Evolutionary conservation across 1,284 basidiomycete genomes (phyloP).

Genomic region (Ustilago loliicola): DNA sequence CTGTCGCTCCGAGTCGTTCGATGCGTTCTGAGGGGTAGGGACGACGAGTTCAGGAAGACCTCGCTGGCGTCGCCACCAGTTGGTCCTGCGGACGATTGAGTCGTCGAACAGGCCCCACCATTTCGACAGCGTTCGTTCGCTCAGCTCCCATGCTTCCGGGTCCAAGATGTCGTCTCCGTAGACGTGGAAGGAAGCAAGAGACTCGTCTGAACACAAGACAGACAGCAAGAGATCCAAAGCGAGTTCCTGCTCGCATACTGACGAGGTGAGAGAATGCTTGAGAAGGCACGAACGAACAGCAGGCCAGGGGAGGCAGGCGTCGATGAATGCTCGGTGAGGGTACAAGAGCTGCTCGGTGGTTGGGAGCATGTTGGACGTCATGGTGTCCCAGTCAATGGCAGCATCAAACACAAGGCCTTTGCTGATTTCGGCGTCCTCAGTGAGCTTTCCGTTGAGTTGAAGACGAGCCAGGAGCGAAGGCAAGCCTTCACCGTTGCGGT

Average conservation of each 20-base stretch:
- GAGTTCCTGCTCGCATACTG: slow-evolving; percentile 49
- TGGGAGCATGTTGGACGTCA: slow-evolving; percentile 40
- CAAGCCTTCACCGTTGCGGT: slow-evolving; percentile 2
- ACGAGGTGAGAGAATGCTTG: slow-evolving; percentile 29
- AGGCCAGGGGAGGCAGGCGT: slow-evolving; percentile 53
- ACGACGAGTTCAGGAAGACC: slow-evolving; percentile 22
- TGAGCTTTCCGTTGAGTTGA: slow-evolving; percentile 16
- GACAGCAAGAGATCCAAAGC: slow-evolving; percentile 42
- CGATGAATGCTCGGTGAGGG: slow-evolving; percentile 49
- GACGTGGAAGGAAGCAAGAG: slow-evolving; percentile 36
- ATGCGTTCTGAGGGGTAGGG: background rate
- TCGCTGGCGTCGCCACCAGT: slow-evolving; percentile 57
- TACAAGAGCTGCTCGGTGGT: slow-evolving; percentile 41
- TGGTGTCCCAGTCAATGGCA: slow-evolving; percentile 30
- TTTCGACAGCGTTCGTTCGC: slow-evolving; percentile 39
- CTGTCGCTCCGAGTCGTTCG: slow-evolving; percentile 21
- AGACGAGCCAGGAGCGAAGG: slow-evolving; percentile 27
- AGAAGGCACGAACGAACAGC: slow-evolving; percentile 45
- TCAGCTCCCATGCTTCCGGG: slow-evolving; percentile 52
- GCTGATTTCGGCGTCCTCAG: background rate
- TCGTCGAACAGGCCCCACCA: slow-evolving; percentile 58
- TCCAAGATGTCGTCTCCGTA: slow-evolving; percentile 54
- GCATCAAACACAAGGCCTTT: slow-evolving; percentile 45
- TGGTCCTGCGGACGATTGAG: slow-evolving; percentile 39
- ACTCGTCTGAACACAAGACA: slow-evolving; percentile 24